Evolutionary conservation across 345 rosid genomes (phyloP).

Genomic region (Microcos paniculata): DNA sequence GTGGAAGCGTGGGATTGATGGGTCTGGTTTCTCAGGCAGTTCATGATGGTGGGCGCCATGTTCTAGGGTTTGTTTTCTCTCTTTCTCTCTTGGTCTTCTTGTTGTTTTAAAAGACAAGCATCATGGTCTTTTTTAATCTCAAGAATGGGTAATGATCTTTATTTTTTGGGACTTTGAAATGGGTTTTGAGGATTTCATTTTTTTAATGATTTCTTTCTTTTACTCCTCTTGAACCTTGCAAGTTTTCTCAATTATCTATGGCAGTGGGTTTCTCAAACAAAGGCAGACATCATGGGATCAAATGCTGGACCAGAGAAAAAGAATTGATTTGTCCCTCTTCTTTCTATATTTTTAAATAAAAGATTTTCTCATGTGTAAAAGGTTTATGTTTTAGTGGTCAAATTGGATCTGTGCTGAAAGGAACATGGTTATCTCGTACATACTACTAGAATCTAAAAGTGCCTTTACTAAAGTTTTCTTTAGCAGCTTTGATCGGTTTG

Average conservation of each 20-base stretch:
- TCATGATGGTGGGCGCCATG: conserved; percentile 99
- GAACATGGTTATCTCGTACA: neutral
- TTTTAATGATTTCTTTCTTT: neutral
- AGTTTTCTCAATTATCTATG: conserved; percentile 20
- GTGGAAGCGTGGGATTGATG: conserved; percentile 98
- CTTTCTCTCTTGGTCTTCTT: conserved; percentile 29
- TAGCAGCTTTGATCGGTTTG: conserved; percentile 16
- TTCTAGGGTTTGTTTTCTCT: conserved; percentile 76
- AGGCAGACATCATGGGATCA: conserved; percentile 51
- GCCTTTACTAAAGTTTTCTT: neutral
- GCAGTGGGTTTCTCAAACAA: conserved; percentile 24
- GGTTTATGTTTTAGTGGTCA: neutral
- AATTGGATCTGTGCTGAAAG: conserved; percentile 6
- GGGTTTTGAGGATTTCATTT: conserved; percentile 1
- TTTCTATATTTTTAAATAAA: neutral
- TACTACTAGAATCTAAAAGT: neutral
- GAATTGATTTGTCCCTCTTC: conserved; percentile 6
- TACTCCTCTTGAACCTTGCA: conserved; percentile 30
- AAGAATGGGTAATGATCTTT: neutral
- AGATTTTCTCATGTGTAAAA: neutral
- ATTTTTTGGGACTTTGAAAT: neutral
- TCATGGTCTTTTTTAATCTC: conserved; percentile 14
- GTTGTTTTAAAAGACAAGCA: conserved; percentile 30
- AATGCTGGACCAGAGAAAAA: conserved; percentile 27
- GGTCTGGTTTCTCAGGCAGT: conserved; percentile 98